A percentile compares a stretch with the other conserved stretches of the same genome.
phyloP scores from a whole-genome alignment of 2,329 filamentous ascomycete genomes.

The Gaeumannomyces sp. region DNA sequence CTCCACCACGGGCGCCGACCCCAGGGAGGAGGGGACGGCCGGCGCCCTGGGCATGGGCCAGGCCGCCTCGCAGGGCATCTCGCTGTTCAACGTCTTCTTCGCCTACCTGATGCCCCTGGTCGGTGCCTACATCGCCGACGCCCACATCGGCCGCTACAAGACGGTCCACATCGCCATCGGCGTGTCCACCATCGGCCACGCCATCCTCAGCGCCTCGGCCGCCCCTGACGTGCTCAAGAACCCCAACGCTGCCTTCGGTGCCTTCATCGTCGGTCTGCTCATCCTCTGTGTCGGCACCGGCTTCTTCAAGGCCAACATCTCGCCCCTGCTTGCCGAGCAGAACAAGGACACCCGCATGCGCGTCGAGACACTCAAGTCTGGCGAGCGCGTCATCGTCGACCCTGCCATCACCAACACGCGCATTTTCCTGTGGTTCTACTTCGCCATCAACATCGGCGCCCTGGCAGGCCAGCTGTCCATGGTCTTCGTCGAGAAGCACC shows the following conservation, averaged over 20 bases:
- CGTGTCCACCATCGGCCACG: conserved; percentile 59
- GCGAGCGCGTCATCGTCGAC: conserved; percentile 65
- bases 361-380: conserved; percentile 46
- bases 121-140: conserved; percentile 39
- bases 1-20: conserved; percentile 46
- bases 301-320: conserved; percentile 77
- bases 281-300: conserved; percentile 59
- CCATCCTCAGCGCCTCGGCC: conserved; percentile 59
- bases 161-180: conserved; percentile 64
- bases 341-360: conserved; percentile 53
- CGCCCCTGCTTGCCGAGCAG: conserved; percentile 65
- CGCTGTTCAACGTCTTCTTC: conserved; percentile 54
- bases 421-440: conserved; percentile 59
- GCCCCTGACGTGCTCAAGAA: conserved; percentile 56
- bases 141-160: conserved; percentile 64
- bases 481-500: conserved; percentile 67
- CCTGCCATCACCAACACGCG: conserved; percentile 62
- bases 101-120: conserved; percentile 53
- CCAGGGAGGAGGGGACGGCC: conserved; percentile 27
- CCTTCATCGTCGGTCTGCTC: conserved; percentile 61
- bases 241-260: conserved; percentile 51
- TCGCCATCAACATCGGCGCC: conserved; percentile 66
- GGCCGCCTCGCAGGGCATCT: conserved; percentile 43
- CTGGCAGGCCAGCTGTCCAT: conserved; percentile 57
- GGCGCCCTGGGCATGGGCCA: conserved; percentile 58